phyloP scores from a whole-genome alignment of 2,329 filamentous ascomycete species.

The Microcera coccophila region DNA sequence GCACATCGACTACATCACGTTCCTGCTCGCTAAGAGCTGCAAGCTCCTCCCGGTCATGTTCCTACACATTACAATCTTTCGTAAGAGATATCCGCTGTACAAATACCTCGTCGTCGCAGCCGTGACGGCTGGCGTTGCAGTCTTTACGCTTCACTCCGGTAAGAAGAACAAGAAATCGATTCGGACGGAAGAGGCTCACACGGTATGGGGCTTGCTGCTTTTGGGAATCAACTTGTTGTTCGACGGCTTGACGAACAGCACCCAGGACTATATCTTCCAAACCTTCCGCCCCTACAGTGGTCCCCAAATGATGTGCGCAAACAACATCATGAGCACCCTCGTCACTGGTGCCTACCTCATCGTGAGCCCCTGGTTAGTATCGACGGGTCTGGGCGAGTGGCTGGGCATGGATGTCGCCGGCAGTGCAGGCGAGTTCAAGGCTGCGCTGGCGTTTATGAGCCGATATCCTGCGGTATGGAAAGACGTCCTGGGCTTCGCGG shows the following conservation, averaged over 20 bases:
- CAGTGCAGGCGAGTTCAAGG: slow-evolving; percentile 69
- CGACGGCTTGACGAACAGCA: slow-evolving; percentile 92
- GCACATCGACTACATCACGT: slow-evolving; percentile 97
- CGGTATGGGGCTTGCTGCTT: slow-evolving; percentile 75
- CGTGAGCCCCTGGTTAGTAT: slow-evolving; percentile 73
- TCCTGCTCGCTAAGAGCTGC: slow-evolving; percentile 95
- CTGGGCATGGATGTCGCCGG: slow-evolving; percentile 62
- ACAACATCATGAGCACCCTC: slow-evolving; percentile 81
- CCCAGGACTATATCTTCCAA: slow-evolving; percentile 89
- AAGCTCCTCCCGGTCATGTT: slow-evolving; percentile 99
- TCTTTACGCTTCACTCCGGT: slow-evolving; percentile 86
- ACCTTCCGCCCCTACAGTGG: slow-evolving; percentile 78
- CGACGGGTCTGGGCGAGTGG: slow-evolving; percentile 60
- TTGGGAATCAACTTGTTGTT: slow-evolving; percentile 88
- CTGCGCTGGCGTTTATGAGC: slow-evolving; percentile 76
- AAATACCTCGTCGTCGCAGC: slow-evolving; percentile 92
- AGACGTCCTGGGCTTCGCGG: slow-evolving; percentile 85
- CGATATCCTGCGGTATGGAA: slow-evolving; percentile 77
- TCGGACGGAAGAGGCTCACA: slow-evolving; percentile 52
- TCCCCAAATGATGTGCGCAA: slow-evolving; percentile 99
- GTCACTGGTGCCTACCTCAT: slow-evolving; percentile 75
- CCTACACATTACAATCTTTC: slow-evolving; percentile 88
- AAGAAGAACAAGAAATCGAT: slow-evolving; percentile 48
- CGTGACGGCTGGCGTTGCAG: slow-evolving; percentile 86
- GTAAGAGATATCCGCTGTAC: slow-evolving; percentile 83